These are phyloP conservation scores for Inonotus hispidus DNA, from an alignment of 1,284 basidiomycete genomes.

Conservation along the genomic window DNA sequence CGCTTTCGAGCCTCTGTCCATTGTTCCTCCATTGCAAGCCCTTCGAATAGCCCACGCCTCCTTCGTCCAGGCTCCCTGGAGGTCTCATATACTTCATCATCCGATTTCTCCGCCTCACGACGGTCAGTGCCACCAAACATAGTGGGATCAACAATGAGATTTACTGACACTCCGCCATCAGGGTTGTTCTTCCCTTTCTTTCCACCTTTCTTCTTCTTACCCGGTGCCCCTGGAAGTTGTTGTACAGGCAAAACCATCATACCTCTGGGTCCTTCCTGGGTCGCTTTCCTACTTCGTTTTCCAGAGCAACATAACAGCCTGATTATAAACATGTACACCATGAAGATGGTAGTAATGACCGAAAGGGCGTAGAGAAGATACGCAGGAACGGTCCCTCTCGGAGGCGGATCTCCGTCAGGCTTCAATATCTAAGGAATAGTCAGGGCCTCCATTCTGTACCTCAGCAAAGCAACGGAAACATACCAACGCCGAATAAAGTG, in stretches of 20 bases:
- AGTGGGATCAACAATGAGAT: conserved; percentile 62
- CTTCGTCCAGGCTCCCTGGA: conserved; percentile 23
- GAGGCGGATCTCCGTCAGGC: conserved; percentile 46
- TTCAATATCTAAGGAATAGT: conserved; percentile 47
- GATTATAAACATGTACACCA: conserved; percentile 51
- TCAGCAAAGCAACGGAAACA: conserved; percentile 22
- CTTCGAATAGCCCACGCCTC: conserved; percentile 49
- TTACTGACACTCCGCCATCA: conserved; percentile 53
- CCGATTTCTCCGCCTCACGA: conserved; percentile 27
- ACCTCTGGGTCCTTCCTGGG: conserved; percentile 35
- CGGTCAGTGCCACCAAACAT: conserved; percentile 39
- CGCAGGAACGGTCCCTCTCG: conserved; percentile 47
- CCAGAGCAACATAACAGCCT: conserved; percentile 47
- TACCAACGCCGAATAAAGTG: conserved; percentile 55
- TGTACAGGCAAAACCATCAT: conserved; percentile 65
- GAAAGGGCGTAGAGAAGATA: conserved; percentile 56
- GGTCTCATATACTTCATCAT: conserved; percentile 23
- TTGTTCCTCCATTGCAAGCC: conserved; percentile 56
- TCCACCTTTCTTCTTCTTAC: conserved; percentile 30
- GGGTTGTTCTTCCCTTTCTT: conserved; percentile 32
- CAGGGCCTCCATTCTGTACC: not conserved
- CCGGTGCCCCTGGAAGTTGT: conserved; percentile 36
- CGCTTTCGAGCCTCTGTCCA: conserved; percentile 53
- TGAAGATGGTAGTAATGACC: conserved; percentile 43
- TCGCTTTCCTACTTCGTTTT: conserved; percentile 24